phyloP scores from a whole-genome alignment of 768 basidiomycete species.

The Collybia nuda region DNA sequence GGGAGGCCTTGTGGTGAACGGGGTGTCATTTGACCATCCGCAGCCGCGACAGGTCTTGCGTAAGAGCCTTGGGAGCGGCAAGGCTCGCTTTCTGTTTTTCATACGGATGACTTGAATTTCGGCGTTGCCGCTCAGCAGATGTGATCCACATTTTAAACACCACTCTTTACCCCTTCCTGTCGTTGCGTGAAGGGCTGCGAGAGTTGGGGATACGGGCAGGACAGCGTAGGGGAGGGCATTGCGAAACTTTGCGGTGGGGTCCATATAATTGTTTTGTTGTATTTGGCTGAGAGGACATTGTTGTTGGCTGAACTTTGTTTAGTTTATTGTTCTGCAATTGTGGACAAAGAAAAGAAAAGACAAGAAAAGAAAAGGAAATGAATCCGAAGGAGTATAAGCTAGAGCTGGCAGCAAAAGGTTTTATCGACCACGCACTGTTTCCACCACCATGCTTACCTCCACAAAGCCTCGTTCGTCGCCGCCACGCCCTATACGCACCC shows the following conservation, averaged over 20 bases:
- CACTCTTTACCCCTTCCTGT: constrained; percentile 22
- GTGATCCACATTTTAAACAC: constrained; percentile 57
- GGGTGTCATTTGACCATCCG: constrained; percentile 18
- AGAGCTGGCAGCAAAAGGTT: constrained; percentile 8
- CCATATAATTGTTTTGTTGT: constrained; percentile 7
- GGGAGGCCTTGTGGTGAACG: constrained; percentile 12
- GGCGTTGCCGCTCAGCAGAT: constrained; percentile 40
- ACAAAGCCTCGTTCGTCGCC: constrained; percentile 29
- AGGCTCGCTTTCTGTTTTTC: constrained; percentile 18
- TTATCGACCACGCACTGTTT: constrained; percentile 2
- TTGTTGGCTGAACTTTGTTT: constrained; percentile 9
- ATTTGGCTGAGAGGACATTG: constrained; percentile 6
- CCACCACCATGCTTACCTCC: constrained; percentile 17
- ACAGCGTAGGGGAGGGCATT: constrained; percentile 48
- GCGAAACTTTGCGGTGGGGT: constrained; percentile 42
- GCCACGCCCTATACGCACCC: constrained; percentile 24
- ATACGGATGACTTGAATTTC: constrained; percentile 32
- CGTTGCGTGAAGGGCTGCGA: constrained; percentile 62
- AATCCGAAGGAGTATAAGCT: constrained; percentile 5
- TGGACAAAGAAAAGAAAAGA: constrained; percentile 19
- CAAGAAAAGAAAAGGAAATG: too few relatives aligned
- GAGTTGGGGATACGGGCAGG: constrained; percentile 48
- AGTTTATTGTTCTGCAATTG: constrained; percentile 17
- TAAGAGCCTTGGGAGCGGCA: constrained; percentile 14
- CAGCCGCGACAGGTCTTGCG: constrained; percentile 31